phyloP scores from a whole-genome alignment of 2,329 filamentous ascomycete genomes.

The Ophiostoma montium region DNA sequence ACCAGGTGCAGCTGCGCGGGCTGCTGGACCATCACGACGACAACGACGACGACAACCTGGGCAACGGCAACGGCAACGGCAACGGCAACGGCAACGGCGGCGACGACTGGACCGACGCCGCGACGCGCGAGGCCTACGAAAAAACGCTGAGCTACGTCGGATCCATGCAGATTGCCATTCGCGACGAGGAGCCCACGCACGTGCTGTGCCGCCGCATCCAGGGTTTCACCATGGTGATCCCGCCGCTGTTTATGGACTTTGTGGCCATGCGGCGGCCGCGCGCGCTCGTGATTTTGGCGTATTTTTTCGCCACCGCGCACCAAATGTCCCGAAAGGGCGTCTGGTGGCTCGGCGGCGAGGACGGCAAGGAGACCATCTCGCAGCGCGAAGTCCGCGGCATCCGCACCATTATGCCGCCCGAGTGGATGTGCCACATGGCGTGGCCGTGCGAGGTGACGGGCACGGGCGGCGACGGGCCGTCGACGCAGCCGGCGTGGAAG shows the following conservation, averaged over 20 bases:
- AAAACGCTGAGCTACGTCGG: conserved; percentile 18
- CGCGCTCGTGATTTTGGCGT: conserved; percentile 16
- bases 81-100: too few species aligned
- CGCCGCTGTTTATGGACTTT: conserved; percentile 15
- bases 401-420: conserved; percentile 11
- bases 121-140: conserved; percentile 17
- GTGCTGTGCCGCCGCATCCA: conserved; percentile 17
- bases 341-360: conserved; percentile 17
- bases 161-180: conserved; percentile 15
- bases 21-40: conserved; percentile 14
- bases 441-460: conserved; percentile 8
- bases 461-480: too few species aligned
- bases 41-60: conserved; percentile 12
- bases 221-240: conserved; percentile 16
- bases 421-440: conserved; percentile 16
- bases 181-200: conserved; percentile 19
- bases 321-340: conserved; percentile 12
- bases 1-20: conserved; percentile 10
- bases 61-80: too few species aligned
- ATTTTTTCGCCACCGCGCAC: conserved; percentile 16
- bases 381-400: conserved; percentile 18
- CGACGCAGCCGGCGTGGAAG: background rate
- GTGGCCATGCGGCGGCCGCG: conserved; percentile 15
- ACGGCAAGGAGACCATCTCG: conserved; percentile 12
- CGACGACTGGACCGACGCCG: conserved; percentile 14